Evolutionary conservation across 306 rosid species (phyloP), one percentile per base, ranked within the genome.

Genomic region (Crotalaria pallida): DNA sequence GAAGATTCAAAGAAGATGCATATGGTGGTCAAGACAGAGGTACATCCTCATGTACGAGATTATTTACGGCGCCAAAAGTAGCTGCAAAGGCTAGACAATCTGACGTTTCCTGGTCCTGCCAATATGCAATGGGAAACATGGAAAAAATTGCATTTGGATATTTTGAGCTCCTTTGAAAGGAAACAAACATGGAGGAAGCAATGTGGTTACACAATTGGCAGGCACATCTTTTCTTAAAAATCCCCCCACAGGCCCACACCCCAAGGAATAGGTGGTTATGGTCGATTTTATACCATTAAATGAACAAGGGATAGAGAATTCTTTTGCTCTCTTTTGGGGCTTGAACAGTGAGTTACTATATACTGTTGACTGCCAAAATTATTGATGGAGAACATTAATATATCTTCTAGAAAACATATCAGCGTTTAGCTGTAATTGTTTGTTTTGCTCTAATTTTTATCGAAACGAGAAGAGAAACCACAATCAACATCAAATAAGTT

Each of bases 1-100:
- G 99, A 94, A 82, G 87, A 93, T 74, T 80, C 88, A 33, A 94
- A 88, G 81, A 86, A 79, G 79, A 82, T 91, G 97, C 91, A 86
- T 53, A 76, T 94, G 81, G 84, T 91, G 41, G 97, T 91, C 74
- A 88, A 82, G 80, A 76, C 84, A 0, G 97, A 91, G 76, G 86
- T 84, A 38, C 96, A 90, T 67, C 50, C 73, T 0, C 62, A 90
- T 15, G 88, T 94, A 64, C 79, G 91, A 29, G 96, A 94, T 33
- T 84, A 49, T 86, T 87, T 94, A 44, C 88, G 91, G 40, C 82
- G 88, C 58, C 91, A 86, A 75, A 91, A 84, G 79, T 85, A 91
- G 85, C 7, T 18, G 13, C 31, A 34, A 79, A 11, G 11, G 40
- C 47, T 52, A 22, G 27, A 52, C 29, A 69, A 38, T 40, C 17